These are phyloP conservation scores for Xerocomus potaroensis DNA, from an alignment of 768 basidiomycete genomes.

Conservation along the genomic window DNA sequence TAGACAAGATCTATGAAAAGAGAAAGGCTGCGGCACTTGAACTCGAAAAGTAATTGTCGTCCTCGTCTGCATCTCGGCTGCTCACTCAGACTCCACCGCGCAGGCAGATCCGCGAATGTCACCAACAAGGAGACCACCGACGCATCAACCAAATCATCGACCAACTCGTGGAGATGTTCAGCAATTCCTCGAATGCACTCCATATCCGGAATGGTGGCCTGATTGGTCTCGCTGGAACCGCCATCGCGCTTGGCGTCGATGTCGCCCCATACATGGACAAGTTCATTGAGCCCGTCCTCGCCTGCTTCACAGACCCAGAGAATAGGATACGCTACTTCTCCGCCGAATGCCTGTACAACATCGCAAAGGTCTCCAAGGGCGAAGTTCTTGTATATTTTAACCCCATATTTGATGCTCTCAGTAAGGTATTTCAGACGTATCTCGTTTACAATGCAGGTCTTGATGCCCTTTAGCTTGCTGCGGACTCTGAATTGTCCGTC, in stretches of 20 bases:
- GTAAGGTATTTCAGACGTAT: conserved; percentile 61
- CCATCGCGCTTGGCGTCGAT: conserved; percentile 94
- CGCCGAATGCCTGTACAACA: conserved; percentile 97
- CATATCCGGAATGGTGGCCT: conserved; percentile 93
- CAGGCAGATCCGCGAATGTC: conserved; percentile 84
- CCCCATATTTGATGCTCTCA: conserved; percentile 94
- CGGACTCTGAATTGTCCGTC: conserved; percentile 92
- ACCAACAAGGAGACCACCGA: conserved; percentile 73
- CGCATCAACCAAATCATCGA: conserved; percentile 86
- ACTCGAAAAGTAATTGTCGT: conserved; percentile 77
- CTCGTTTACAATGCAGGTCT: conserved; percentile 5
- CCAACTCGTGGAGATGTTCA: conserved; percentile 94
- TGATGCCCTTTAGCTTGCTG: conserved; percentile 65
- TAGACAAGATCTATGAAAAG: conserved; percentile 96
- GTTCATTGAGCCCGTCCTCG: conserved; percentile 83
- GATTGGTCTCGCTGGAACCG: conserved; percentile 92
- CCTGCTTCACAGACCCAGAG: conserved; percentile 92
- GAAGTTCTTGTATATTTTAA: conserved; percentile 97
- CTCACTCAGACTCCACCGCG: conserved; percentile 12
- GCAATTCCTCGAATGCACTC: conserved; percentile 71
- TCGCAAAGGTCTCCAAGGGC: conserved; percentile 95
- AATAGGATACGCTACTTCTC: conserved; percentile 97
- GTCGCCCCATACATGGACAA: conserved; percentile 92
- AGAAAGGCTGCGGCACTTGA: conserved; percentile 94
- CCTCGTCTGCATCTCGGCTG: background rate